Evolutionary conservation across 352 stramenopile species (phyloP).

Genomic region (Blastocystis sp.): DNA sequence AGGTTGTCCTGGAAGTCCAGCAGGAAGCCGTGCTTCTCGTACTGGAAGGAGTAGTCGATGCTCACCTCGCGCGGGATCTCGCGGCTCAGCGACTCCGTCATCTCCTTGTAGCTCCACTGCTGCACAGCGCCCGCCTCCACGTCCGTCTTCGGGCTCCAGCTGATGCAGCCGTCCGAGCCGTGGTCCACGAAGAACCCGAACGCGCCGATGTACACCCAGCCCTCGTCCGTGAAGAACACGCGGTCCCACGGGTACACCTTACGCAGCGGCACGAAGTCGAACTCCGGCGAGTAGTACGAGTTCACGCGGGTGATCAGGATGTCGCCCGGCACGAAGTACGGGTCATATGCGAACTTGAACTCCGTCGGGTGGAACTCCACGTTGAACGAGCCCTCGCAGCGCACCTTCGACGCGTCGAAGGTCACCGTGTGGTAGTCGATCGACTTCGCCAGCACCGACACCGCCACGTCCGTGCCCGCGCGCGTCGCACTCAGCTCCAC

Average conservation of each 20-base stretch:
- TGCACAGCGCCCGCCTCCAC: slow-evolving; percentile 21
- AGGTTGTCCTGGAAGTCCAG: slow-evolving; percentile 66
- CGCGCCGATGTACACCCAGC: slow-evolving; percentile 20
- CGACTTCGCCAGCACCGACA: neutral
- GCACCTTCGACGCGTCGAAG: slow-evolving; percentile 17
- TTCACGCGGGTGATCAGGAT: slow-evolving; percentile 65
- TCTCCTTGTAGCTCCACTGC: slow-evolving; percentile 55
- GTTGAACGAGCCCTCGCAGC: slow-evolving; percentile 31
- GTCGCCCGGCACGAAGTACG: slow-evolving; percentile 48
- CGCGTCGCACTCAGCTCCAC: neutral
- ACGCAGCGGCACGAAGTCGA: slow-evolving; percentile 58
- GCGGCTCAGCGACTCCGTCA: slow-evolving; percentile 8
- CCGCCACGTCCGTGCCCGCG: neutral
- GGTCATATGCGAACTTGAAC: slow-evolving; percentile 66
- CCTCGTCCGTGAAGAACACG: slow-evolving; percentile 56
- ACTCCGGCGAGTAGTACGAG: slow-evolving; percentile 60
- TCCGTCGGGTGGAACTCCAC: slow-evolving; percentile 39
- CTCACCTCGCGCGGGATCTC: neutral
- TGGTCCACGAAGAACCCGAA: slow-evolving; percentile 56
- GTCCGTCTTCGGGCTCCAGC: slow-evolving; percentile 55
- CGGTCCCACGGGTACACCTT: slow-evolving; percentile 64
- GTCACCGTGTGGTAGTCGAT: slow-evolving; percentile 51
- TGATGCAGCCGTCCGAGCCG: slow-evolving; percentile 55
- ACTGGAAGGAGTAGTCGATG: slow-evolving; percentile 61
- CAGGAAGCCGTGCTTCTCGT: slow-evolving; percentile 65